phyloP scores from a whole-genome alignment of 306 rosid genomes.

The Vicia villosa region DNA sequence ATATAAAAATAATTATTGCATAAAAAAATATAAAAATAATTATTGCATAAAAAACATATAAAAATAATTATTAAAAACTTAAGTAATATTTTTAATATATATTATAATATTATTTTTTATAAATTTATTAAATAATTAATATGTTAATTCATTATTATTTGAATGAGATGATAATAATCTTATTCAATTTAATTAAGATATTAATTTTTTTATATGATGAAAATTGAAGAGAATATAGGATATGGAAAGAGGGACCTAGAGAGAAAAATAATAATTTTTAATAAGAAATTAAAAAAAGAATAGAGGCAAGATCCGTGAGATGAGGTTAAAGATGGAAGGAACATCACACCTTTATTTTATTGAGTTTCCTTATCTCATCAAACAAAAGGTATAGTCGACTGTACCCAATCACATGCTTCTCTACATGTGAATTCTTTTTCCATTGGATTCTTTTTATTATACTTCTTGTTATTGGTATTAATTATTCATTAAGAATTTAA shows the following conservation, averaged over 20 bases:
- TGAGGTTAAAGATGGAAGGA: constrained; percentile 63
- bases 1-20: too few species aligned
- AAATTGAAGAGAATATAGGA: not conserved
- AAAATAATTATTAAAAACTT: too few species aligned
- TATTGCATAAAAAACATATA: too few species aligned
- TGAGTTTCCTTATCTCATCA: constrained; percentile 48
- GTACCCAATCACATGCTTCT: constrained; percentile 73
- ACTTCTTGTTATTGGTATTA: not conserved
- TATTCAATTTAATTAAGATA: not conserved
- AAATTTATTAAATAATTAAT: too few species aligned
- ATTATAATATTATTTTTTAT: too few species aligned
- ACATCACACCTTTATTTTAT: constrained; percentile 48
- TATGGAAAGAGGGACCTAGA: not conserved
- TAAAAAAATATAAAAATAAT: too few species aligned
- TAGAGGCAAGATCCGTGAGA: constrained; percentile 92
- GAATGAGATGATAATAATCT: too few species aligned
- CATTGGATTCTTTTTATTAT: constrained; percentile 25
- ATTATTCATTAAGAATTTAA: not conserved
- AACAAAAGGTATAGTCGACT: constrained; percentile 56
- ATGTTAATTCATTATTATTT: too few species aligned
- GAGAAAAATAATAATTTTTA: not conserved
- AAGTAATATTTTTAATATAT: too few species aligned
- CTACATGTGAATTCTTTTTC: constrained; percentile 52
- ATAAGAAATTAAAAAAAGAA: constrained; percentile 34
- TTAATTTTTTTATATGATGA: not conserved